These are phyloP conservation scores for Teratosphaeria nubilosa DNA, from an alignment of 2,329 filamentous ascomycete species.

Conservation along the genomic window DNA sequence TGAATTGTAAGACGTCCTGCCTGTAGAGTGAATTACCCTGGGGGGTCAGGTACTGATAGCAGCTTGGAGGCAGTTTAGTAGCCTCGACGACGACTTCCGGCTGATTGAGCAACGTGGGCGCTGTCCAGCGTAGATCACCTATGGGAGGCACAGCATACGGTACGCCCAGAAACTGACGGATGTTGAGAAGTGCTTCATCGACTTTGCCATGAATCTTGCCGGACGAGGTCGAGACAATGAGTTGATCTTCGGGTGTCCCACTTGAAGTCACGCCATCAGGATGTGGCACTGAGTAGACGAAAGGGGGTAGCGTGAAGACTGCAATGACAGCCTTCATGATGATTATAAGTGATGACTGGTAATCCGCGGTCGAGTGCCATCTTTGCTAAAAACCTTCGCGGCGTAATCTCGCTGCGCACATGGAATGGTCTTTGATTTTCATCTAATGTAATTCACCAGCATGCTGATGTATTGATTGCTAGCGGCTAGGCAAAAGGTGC, in stretches of 20 bases:
- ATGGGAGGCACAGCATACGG: constrained; percentile 17
- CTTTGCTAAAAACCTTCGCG: neutral
- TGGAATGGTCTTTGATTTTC: neutral
- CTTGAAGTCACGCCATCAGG: neutral
- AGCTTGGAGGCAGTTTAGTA: constrained; percentile 18
- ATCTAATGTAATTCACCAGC: neutral
- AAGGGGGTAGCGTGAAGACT: neutral
- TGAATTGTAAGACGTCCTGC: constrained; percentile 21
- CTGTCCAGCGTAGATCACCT: constrained; percentile 13
- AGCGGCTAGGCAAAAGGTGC: too few species aligned
- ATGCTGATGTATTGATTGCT: too few species aligned
- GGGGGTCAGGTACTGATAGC: constrained; percentile 16
- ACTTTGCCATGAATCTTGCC: constrained; percentile 8
- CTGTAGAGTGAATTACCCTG: constrained; percentile 13
- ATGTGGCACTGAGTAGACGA: neutral
- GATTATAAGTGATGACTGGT: neutral
- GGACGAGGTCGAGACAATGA: constrained; percentile 3
- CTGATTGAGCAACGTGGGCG: constrained; percentile 12
- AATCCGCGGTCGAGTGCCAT: neutral
- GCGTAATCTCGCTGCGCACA: neutral
- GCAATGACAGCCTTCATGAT: neutral
- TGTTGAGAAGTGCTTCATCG: constrained; percentile 4
- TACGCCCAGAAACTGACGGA: constrained; percentile 15
- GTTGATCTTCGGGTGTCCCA: neutral
- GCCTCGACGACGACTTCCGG: constrained; percentile 14